Evolutionary conservation across 805 yeast genomes (phyloP), one percentile per base, ranked within the genome.

Genomic region (Ascoidea asiatica): DNA sequence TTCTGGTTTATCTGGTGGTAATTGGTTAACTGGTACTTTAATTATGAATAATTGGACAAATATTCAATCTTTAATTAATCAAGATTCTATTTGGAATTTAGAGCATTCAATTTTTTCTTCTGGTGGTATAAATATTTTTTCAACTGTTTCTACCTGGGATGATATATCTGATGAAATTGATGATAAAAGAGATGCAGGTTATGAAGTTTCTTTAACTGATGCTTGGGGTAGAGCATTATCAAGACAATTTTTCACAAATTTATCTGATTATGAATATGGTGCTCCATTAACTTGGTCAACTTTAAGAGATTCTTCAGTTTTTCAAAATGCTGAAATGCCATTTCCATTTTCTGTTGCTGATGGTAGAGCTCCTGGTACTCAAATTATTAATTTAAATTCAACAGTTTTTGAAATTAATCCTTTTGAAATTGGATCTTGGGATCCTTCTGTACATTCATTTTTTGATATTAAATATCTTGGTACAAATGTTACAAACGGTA

Each of bases 361-460:
- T 54, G 85, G 84, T 42, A 67, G 86, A 61, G 65, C 71, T n/a
- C 85, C 85, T 8, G 76, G 75, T 21, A 69, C 81, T 3, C 42
- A 49, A 4, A 68, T 81, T 42, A 63, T 82, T 42, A 69, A 72
- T 48, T 57, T 62, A 29, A 87, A 85, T 64, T 79, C 94, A 6
- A 84, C 95, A 1, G 71, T 69, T 43, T 75, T 79, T 50, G 76
- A 78, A 51, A 60, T 75, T 51, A 72, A 70, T 42, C 89, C 94
- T 13, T 79, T 65, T 53, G 84, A 81, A 56, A 62, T 87, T 55
- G 96, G 96, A 13, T 79, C 94, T 4, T 87, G 95, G 95, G 96
- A 88, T 56, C 82, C 86, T 13, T 66, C 81, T 1, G 61, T 84
- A 44, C 66, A 71, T 45, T 64, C 81, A 2, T 87, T 88, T 60